Conservation (phyloP, 2,329 filamentous ascomycete species). For the Tolypocladium guangdongense region DNA sequence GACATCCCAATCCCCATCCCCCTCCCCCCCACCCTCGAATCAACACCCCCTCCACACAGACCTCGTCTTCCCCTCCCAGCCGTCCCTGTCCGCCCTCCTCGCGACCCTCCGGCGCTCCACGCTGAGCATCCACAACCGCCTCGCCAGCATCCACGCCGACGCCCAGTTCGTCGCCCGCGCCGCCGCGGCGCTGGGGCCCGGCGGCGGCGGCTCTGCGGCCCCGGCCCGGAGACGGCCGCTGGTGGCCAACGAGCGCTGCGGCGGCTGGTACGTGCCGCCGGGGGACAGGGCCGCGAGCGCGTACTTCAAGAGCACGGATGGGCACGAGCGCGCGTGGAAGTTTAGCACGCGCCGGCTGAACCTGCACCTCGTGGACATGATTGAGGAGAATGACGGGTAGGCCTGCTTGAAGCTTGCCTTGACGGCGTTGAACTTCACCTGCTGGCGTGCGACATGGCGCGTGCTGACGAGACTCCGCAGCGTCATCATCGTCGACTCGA, state of each 20-base stretch:
- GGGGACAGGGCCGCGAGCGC: constrained; percentile 57
- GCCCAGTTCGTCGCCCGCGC: constrained; percentile 61
- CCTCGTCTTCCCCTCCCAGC: constrained; percentile 41
- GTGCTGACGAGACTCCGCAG: constrained; percentile 20
- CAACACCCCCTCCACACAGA: constrained; percentile 26
- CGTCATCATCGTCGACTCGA: constrained; percentile 85
- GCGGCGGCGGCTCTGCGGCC: not conserved
- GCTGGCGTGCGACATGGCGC: not conserved
- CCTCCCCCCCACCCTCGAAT: no score
- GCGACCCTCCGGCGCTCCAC: constrained; percentile 64
- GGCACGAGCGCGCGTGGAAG: constrained; percentile 81
- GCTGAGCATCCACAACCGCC: constrained; percentile 69
- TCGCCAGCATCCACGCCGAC: constrained; percentile 68
- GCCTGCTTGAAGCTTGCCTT: constrained; percentile 10
- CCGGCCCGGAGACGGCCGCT: constrained; percentile 45
- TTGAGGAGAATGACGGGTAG: constrained; percentile 57
- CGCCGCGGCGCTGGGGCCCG: constrained; percentile 31
- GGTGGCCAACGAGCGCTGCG: constrained; percentile 88
- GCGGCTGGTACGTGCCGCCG: constrained; percentile 83
- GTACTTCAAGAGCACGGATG: constrained; percentile 98
- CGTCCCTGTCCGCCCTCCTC: constrained; percentile 60
- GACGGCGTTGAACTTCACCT: no score
- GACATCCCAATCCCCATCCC: not conserved
- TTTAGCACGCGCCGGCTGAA: constrained; percentile 83
- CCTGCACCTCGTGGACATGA: constrained; percentile 61